A percentile compares a stretch with the other conserved stretches of the same genome.
Evolutionary conservation across 129 eudicot species (phyloP).

Genomic region (Ambrosia trifida): DNA sequence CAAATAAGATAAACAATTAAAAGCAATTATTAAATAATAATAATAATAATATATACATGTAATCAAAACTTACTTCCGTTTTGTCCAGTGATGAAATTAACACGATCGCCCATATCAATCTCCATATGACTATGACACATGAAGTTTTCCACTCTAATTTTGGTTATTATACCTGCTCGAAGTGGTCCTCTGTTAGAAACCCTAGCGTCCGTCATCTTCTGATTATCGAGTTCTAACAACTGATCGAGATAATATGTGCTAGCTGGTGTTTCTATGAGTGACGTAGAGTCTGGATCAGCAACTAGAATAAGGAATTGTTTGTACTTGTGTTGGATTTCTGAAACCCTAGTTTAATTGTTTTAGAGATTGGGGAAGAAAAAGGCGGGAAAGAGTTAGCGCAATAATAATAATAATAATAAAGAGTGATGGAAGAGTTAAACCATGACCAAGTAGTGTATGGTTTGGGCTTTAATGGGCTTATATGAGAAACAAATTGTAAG

Average conservation of each 20-base stretch:
- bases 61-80: conserved; percentile 73
- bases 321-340: conserved; percentile 17
- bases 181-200: conserved; percentile 35
- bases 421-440: too few relatives aligned
- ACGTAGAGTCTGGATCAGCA: neutral
- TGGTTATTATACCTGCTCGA: conserved; percentile 64
- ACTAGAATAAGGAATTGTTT: neutral
- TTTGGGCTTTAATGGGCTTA: too few relatives aligned
- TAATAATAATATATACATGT: neutral
- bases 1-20: neutral
- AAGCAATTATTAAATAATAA: neutral
- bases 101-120: conserved; percentile 62
- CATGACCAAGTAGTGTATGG: too few relatives aligned
- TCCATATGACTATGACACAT: conserved; percentile 88
- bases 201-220: conserved; percentile 53
- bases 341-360: neutral
- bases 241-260: neutral
- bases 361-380: neutral
- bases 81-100: conserved; percentile 96
- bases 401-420: too few relatives aligned
- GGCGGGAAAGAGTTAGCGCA: conserved; percentile 29
- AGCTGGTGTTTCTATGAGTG: neutral
- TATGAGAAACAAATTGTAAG: too few relatives aligned
- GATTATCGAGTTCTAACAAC: neutral
- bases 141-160: conserved; percentile 72